These are phyloP conservation scores for Saccharomyces eubayanus DNA, from an alignment of 805 yeast species.

Conservation along the genomic window DNA sequence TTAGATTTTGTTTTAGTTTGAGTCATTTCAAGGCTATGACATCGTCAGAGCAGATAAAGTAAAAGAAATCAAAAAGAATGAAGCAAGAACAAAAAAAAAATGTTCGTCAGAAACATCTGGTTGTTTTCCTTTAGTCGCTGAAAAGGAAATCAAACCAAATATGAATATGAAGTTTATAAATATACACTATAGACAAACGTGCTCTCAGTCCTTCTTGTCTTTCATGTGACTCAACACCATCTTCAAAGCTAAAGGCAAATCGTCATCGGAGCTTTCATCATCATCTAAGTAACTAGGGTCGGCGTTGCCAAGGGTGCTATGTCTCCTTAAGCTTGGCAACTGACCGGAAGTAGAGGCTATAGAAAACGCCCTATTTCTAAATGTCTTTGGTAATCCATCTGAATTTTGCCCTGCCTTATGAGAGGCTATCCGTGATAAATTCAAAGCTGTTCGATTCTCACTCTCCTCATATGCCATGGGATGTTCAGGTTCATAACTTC, in stretches of 20 bases:
- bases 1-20: not conserved
- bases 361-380: conserved; percentile 32
- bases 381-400: conserved; percentile 22
- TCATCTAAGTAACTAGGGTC: conserved; percentile 13
- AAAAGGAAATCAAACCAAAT: not conserved
- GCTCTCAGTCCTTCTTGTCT: not conserved
- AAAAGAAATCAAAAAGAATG: too few relatives aligned
- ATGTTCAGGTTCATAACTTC: conserved; percentile 7
- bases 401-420: conserved; percentile 11
- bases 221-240: conserved; percentile 28
- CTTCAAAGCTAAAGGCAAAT: conserved; percentile 34
- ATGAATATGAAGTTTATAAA: not conserved
- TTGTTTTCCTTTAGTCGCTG: not conserved
- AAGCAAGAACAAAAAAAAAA: not conserved
- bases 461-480: conserved; percentile 9
- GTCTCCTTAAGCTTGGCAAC: conserved; percentile 1
- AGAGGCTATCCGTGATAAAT: conserved; percentile 27
- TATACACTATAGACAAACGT: too few relatives aligned
- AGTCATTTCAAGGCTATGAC: too few relatives aligned
- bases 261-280: conserved; percentile 16
- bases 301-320: conserved; percentile 17
- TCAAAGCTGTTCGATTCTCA: conserved; percentile 5
- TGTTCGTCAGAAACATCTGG: not conserved
- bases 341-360: conserved; percentile 28
- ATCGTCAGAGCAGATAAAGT: too few relatives aligned